These are phyloP conservation scores for Cyclotella sp. DNA, from an alignment of 108 stramenopile species.

Conservation along the genomic window DNA sequence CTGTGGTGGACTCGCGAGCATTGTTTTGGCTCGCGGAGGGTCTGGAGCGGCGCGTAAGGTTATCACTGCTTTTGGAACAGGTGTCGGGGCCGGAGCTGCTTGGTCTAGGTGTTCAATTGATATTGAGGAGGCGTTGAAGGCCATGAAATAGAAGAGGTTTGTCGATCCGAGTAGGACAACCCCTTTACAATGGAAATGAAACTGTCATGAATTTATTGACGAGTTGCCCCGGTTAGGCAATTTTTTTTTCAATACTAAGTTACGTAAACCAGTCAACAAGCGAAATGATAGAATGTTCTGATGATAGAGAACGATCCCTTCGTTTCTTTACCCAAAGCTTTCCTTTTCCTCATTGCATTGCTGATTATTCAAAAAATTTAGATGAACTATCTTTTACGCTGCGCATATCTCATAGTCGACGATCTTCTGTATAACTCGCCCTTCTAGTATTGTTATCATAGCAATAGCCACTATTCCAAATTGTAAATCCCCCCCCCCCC, in stretches of 20 bases:
- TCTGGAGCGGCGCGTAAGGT: conserved; percentile 53
- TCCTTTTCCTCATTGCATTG: too few species aligned
- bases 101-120: conserved; percentile 60
- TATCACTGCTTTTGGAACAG: conserved; percentile 54
- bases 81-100: conserved; percentile 54
- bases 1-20: conserved; percentile 53
- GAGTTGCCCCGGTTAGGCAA: too few species aligned
- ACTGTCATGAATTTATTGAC: too few species aligned
- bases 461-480: background rate
- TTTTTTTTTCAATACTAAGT: background rate
- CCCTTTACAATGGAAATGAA: too few species aligned
- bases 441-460: too few species aligned
- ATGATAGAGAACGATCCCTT: background rate
- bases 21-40: conserved; percentile 56
- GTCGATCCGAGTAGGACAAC: too few species aligned
- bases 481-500: background rate
- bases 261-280: too few species aligned
- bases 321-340: too few species aligned
- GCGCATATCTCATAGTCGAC: background rate
- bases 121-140: conserved; percentile 54
- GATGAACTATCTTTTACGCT: too few species aligned
- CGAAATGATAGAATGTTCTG: background rate
- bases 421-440: background rate
- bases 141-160: conserved; percentile 28
- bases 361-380: too few species aligned